phyloP scores from a whole-genome alignment of 257 asterid species.

The Linaria vulgaris region DNA sequence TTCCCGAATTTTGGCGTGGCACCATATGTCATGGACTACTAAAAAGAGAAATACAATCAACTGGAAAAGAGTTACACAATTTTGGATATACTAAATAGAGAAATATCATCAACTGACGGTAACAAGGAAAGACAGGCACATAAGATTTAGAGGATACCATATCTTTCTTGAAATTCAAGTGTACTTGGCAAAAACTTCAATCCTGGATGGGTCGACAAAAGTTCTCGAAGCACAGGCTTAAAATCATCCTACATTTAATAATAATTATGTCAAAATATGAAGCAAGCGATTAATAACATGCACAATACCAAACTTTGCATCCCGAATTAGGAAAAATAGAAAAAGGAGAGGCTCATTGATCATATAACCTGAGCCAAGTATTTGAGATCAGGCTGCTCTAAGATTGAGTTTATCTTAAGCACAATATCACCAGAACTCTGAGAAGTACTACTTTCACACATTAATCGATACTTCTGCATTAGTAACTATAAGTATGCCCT shows the following conservation, averaged over 20 bases:
- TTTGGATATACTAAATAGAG: no score
- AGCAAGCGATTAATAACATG: constrained; percentile 23
- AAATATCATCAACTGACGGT: no score
- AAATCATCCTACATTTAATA: constrained; percentile 72
- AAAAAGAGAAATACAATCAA: no score
- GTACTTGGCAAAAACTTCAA: constrained; percentile 95
- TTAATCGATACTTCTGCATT: no score
- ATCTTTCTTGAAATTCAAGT: constrained; percentile 99
- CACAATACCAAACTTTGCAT: no score
- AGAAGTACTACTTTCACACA: no score
- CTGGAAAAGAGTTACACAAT: no score
- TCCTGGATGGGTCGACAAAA: constrained; percentile 97
- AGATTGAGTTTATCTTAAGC: constrained; percentile 67
- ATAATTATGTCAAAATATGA: constrained; percentile 19
- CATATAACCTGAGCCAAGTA: constrained; percentile 74
- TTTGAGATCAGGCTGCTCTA: constrained; percentile 81
- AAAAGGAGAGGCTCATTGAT: background rate
- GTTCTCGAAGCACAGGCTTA: constrained; percentile 93
- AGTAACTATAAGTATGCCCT: no score
- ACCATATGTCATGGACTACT: constrained; percentile 3
- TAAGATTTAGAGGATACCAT: constrained; percentile 53
- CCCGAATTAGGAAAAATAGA: background rate
- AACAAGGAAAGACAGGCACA: background rate
- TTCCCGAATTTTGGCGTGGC: background rate
- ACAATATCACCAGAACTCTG: no score